Evolutionary conservation across 2,329 filamentous ascomycete genomes (phyloP), one percentile per base, ranked within the genome.

Genomic region (Monascus ruber): DNA sequence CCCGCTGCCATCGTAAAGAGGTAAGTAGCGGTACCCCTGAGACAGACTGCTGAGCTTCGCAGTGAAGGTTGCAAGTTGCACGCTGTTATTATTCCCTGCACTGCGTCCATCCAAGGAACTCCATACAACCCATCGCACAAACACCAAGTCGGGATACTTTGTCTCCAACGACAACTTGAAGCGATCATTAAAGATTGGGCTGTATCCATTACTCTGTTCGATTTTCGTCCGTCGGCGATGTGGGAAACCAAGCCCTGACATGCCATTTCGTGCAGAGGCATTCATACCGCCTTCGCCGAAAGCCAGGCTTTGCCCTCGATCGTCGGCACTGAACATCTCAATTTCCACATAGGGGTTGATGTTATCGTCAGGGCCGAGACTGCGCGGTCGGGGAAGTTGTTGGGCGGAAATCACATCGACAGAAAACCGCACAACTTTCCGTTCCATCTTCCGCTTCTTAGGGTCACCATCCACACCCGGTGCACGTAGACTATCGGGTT

Each of bases 301-400:
- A 17, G 79, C 77, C 39, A 80, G 72, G 39, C 79, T 81, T 36
- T 85, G 85, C 37, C 81, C 77, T 65, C 91, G 89, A 65, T 95
- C 89, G 61, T 95, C 91, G 32, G 89, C 85, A 53, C 88, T 83
- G 59, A 93, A 91, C 56, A 96, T 82, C 62, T 98, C 89, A 26
- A 96, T 83, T 63, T 96, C 88, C 41, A 96, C 77, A 54, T 94
- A 96, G 0, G 91, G 88, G 56, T 95, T 88, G 63, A 96, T 80
- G 42, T 77, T 81, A 45, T 83, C 76, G 49, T 81, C 81, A 34
- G 74, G 69, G n/a, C 79, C 75, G 46, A 88, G 72, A 39, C 76
- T 80, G 40, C 77, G 77, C 8, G 85, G 84, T 24, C 88, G 79
- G 61, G 94, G 94, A 41, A 98, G 76, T 58, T 95, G 87, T 62